phyloP scores from a whole-genome alignment of 192 early-diverging fungal genomes.

The Backusella parvicylindrica region DNA sequence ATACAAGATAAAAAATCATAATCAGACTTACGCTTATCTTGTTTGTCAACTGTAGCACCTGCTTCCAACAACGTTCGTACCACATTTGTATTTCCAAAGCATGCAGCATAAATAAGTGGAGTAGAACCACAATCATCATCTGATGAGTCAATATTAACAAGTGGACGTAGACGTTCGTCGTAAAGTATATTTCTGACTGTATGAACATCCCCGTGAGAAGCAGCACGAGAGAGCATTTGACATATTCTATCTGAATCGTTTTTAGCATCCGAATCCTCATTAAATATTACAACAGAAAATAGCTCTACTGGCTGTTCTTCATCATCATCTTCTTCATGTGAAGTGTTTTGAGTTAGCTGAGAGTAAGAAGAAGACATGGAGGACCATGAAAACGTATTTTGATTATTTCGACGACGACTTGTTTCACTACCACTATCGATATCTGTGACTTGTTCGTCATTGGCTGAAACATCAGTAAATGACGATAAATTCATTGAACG shows the following conservation, averaged over 20 bases:
- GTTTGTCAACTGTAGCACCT: constrained; percentile 73
- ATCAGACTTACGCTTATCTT: constrained; percentile 72
- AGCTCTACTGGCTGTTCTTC: background rate
- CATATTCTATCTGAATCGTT: background rate
- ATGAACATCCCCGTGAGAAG: constrained; percentile 1
- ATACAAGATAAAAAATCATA: background rate
- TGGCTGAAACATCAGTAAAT: background rate
- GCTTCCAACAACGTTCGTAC: constrained; percentile 64
- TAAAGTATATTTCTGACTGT: background rate
- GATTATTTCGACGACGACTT: background rate
- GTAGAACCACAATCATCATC: constrained; percentile 77
- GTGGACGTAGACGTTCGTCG: constrained; percentile 17
- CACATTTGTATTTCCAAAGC: constrained; percentile 80
- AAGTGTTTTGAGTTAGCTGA: background rate
- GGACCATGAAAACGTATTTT: constrained; percentile 14
- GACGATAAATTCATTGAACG: background rate
- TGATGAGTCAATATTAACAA: constrained; percentile 73
- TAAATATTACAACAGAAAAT: background rate
- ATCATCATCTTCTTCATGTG: background rate
- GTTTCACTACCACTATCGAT: background rate
- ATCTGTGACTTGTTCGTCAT: background rate
- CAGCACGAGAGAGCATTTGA: constrained; percentile 5
- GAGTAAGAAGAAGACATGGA: constrained; percentile 3
- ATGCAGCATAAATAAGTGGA: constrained; percentile 85
- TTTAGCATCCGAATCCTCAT: background rate